Conservation (phyloP, 257 asterid genomes). For the Nicotiana knightiana region DNA sequence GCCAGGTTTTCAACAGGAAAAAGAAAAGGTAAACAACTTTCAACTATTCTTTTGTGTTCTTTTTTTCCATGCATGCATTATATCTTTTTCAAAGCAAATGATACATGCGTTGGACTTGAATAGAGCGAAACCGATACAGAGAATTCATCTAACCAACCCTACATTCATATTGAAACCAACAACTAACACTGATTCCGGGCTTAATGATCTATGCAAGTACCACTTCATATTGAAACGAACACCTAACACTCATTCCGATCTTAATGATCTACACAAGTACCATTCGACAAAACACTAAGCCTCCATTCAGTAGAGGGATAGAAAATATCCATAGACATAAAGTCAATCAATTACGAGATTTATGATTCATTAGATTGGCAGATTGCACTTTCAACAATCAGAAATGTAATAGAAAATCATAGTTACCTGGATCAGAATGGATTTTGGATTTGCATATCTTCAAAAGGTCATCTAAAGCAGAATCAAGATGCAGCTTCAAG, state of each 20-base stretch:
- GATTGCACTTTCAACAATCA: conserved; percentile 2
- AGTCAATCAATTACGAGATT: not conserved
- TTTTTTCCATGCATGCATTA: not conserved
- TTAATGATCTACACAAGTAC: not conserved
- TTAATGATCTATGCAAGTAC: not conserved
- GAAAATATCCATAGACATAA: not conserved
- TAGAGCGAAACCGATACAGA: not conserved
- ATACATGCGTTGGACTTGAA: not conserved
- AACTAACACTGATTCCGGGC: not conserved
- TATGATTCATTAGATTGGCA: conserved; percentile 4
- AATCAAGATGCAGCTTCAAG: conserved; percentile 69
- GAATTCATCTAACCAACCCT: not conserved
- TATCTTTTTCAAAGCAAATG: conserved; percentile 2
- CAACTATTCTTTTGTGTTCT: not conserved
- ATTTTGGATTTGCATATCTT: conserved; percentile 71
- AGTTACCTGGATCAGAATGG: conserved; percentile 86
- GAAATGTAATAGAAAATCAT: conserved; percentile 12
- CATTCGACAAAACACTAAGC: not conserved
- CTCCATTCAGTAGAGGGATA: not conserved
- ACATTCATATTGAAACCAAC: not conserved
- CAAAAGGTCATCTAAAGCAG: conserved; percentile 82
- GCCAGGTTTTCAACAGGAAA: not conserved
- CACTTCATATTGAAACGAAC: not conserved
- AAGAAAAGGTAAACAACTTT: not conserved
- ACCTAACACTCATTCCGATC: not conserved